These are phyloP conservation scores for Graphiopsis chlorocephala DNA, from an alignment of 2,329 filamentous ascomycete genomes.

Conservation along the genomic window DNA sequence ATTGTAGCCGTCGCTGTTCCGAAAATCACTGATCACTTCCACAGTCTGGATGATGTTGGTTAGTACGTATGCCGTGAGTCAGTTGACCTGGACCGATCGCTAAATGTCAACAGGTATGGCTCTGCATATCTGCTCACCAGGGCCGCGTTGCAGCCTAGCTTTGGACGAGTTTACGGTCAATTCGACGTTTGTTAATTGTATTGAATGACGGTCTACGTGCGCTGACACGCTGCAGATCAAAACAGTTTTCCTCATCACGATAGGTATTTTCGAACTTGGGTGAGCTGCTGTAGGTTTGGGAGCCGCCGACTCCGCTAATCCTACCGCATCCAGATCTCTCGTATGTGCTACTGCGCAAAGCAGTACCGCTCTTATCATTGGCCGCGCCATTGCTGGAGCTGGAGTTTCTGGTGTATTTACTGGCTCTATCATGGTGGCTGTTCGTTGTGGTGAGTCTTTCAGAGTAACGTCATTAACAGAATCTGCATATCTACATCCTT, in stretches of 20 bases:
- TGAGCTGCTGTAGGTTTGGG: background rate
- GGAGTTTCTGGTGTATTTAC: background rate
- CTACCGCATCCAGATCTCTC: background rate
- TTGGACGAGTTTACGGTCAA: background rate
- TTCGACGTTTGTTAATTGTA: background rate
- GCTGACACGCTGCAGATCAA: background rate
- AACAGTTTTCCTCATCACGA: background rate
- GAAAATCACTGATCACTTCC: constrained; percentile 48
- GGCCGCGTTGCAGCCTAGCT: background rate
- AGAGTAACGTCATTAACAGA: background rate
- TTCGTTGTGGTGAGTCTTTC: background rate
- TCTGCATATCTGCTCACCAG: background rate
- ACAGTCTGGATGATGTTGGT: constrained; percentile 45
- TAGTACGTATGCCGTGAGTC: constrained; percentile 37
- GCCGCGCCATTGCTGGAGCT: background rate
- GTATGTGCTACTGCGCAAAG: background rate
- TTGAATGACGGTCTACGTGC: too few relatives aligned
- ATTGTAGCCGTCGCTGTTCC: constrained; percentile 50
- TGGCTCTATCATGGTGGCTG: background rate
- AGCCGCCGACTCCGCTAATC: background rate
- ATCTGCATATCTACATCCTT: too few relatives aligned
- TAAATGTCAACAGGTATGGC: background rate
- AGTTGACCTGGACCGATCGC: background rate
- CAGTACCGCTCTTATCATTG: background rate
- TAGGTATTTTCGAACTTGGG: background rate